Evolutionary conservation across 2,329 filamentous ascomycete species (phyloP).

Genomic region (Cordyceps fumosorosea): DNA sequence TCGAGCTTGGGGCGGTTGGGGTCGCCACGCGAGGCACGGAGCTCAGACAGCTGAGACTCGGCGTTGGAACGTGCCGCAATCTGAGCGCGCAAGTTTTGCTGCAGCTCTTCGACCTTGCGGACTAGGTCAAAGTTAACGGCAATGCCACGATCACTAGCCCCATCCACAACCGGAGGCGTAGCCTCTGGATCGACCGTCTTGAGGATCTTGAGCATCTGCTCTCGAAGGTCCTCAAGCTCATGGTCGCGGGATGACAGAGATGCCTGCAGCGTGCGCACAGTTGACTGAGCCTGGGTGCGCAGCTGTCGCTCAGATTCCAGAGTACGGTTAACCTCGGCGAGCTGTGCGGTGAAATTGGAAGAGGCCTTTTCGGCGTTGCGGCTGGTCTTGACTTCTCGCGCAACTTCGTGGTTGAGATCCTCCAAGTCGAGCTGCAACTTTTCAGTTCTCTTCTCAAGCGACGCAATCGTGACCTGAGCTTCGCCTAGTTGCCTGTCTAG

Average conservation of each 20-base stretch:
- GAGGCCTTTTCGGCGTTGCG: slow-evolving; percentile 85
- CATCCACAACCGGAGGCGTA: slow-evolving; percentile 55
- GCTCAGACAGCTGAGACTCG: slow-evolving; percentile 72
- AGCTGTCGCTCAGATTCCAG: slow-evolving; percentile 87
- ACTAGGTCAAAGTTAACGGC: slow-evolving; percentile 77
- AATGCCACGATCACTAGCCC: slow-evolving; percentile 55
- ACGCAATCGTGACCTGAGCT: slow-evolving; percentile 72
- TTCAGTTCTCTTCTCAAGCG: slow-evolving; percentile 89
- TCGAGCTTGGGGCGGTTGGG: slow-evolving; percentile 70
- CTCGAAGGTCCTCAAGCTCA: slow-evolving; percentile 73
- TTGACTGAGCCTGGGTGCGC: slow-evolving; percentile 76
- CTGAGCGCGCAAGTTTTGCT: slow-evolving; percentile 79
- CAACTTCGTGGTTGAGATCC: slow-evolving; percentile 87
- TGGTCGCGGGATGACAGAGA: slow-evolving; percentile 73
- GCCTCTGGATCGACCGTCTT: slow-evolving; percentile 79
- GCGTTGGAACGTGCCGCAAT: slow-evolving; percentile 74
- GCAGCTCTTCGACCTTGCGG: slow-evolving; percentile 79
- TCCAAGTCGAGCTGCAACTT: slow-evolving; percentile 84
- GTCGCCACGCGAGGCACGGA: slow-evolving; percentile 68
- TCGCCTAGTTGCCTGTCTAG: slow-evolving; percentile 82
- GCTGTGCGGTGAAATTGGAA: slow-evolving; percentile 70
- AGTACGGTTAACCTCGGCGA: slow-evolving; percentile 83
- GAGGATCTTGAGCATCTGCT: slow-evolving; percentile 74
- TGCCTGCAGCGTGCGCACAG: slow-evolving; percentile 71
- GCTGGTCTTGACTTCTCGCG: slow-evolving; percentile 80